Evolutionary conservation across 179 eudicot genomes (phyloP).

Genomic region (Pouteria campechiana): DNA sequence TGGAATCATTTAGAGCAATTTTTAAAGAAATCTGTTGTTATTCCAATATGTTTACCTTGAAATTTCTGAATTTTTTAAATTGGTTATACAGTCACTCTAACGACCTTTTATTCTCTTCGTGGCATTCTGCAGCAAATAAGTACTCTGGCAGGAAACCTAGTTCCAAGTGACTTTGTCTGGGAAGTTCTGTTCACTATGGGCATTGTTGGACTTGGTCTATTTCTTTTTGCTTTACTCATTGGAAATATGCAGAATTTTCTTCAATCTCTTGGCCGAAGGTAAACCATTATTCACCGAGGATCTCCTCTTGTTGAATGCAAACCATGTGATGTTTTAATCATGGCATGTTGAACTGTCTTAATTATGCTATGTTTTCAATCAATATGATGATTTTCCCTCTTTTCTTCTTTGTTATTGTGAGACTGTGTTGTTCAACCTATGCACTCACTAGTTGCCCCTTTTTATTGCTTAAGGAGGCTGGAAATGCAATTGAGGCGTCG

Average conservation of each 20-base stretch:
- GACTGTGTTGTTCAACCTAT: not conserved
- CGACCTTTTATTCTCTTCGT: not conserved
- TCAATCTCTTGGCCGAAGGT: conserved; percentile 88
- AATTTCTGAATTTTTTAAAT: too few species aligned
- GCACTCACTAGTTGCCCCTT: too few species aligned
- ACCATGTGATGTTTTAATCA: not conserved
- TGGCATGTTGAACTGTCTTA: not conserved
- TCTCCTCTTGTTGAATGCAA: not conserved
- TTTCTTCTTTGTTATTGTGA: not conserved
- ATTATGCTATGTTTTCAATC: not conserved
- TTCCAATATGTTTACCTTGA: too few species aligned
- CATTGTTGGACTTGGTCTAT: conserved; percentile 67
- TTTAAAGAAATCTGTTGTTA: too few species aligned
- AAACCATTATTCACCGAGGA: not conserved
- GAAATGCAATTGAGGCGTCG: conserved; percentile 77
- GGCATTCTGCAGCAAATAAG: conserved; percentile 62
- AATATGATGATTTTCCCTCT: not conserved
- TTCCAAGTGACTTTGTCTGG: conserved; percentile 70
- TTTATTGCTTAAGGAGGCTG: conserved; percentile 42
- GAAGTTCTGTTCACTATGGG: conserved; percentile 86
- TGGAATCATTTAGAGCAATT: too few species aligned
- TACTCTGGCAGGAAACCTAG: conserved; percentile 75
- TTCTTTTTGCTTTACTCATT: conserved; percentile 78
- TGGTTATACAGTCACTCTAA: not conserved
- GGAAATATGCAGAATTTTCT: conserved; percentile 94